Conservation (phyloP, 805 yeast genomes). For the Schwanniomyces yamadae region DNA sequence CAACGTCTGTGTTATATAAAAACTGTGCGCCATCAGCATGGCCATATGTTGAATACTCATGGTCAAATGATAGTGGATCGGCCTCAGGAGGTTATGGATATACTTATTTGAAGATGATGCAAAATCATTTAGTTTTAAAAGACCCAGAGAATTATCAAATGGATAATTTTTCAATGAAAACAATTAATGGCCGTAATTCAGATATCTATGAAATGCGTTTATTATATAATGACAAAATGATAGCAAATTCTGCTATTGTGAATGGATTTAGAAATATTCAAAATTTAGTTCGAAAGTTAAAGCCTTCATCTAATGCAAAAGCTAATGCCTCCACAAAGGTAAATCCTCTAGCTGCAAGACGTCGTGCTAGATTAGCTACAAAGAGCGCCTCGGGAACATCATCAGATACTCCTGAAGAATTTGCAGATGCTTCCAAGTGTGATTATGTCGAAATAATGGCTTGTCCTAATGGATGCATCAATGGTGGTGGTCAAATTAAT, state of each 20-base stretch:
- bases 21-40: constrained; percentile 55
- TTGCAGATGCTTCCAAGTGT: constrained; percentile 62
- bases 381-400: constrained; percentile 8
- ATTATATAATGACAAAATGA: constrained; percentile 32
- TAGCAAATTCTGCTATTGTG: constrained; percentile 60
- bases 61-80: constrained; percentile 78
- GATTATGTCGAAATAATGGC: constrained; percentile 96
- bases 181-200: constrained; percentile 65
- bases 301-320: constrained; percentile 31
- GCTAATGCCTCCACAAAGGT: constrained; percentile 16
- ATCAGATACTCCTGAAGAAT: constrained; percentile 15
- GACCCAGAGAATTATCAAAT: constrained; percentile 14
- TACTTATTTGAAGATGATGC: constrained; percentile 54
- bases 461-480: constrained; percentile 96
- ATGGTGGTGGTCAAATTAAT: constrained; percentile 91
- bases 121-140: constrained; percentile 19
- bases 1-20: constrained; percentile 21
- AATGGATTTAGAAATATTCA: constrained; percentile 96
- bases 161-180: constrained; percentile 28
- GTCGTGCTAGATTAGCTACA: constrained; percentile 39
- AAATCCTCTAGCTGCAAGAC: constrained; percentile 43
- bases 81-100: constrained; percentile 88
- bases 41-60: constrained; percentile 59
- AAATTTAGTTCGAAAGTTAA: constrained; percentile 81
- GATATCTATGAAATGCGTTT: constrained; percentile 74